Evolutionary conservation across 352 stramenopile species (phyloP).

Genomic region (Phytopythium cucurbitacearum): DNA sequence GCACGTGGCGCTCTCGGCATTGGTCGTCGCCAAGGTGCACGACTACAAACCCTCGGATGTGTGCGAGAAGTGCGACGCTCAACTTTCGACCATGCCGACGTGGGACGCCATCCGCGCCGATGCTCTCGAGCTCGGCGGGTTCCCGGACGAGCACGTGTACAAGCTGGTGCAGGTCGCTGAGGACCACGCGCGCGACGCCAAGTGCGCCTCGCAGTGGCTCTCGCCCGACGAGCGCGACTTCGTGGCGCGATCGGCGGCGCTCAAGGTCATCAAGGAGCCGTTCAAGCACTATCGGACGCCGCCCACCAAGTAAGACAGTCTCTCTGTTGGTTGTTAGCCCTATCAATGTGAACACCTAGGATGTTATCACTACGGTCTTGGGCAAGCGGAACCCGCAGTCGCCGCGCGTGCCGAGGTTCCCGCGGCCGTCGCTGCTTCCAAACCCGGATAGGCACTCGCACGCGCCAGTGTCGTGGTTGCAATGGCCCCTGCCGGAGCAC

Average conservation of each 20-base stretch:
- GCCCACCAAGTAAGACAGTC: background rate
- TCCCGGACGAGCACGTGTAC: slow-evolving; percentile 59
- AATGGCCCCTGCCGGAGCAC: slow-evolving; percentile 88
- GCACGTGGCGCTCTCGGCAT: slow-evolving; percentile 23
- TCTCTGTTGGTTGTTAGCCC: too few species aligned
- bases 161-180: slow-evolving; percentile 59
- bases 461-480: slow-evolving; percentile 51
- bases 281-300: slow-evolving; percentile 14
- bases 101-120: slow-evolving; percentile 36
- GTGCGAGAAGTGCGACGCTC: slow-evolving; percentile 6
- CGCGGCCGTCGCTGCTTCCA: slow-evolving; percentile 56
- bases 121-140: slow-evolving; percentile 23
- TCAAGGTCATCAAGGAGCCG: slow-evolving; percentile 26
- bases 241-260: slow-evolving; percentile 26
- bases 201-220: slow-evolving; percentile 17
- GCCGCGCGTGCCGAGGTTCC: slow-evolving; percentile 39
- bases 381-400: slow-evolving; percentile 53
- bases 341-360: background rate
- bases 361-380: slow-evolving; percentile 6
- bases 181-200: slow-evolving; percentile 17
- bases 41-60: slow-evolving; percentile 26
- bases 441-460: slow-evolving; percentile 52
- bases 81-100: slow-evolving; percentile 17
- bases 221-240: slow-evolving; percentile 31
- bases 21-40: slow-evolving; percentile 16